Evolutionary conservation across 2,329 filamentous ascomycete genomes (phyloP).

Genomic region (Atkinsonella texensis): DNA sequence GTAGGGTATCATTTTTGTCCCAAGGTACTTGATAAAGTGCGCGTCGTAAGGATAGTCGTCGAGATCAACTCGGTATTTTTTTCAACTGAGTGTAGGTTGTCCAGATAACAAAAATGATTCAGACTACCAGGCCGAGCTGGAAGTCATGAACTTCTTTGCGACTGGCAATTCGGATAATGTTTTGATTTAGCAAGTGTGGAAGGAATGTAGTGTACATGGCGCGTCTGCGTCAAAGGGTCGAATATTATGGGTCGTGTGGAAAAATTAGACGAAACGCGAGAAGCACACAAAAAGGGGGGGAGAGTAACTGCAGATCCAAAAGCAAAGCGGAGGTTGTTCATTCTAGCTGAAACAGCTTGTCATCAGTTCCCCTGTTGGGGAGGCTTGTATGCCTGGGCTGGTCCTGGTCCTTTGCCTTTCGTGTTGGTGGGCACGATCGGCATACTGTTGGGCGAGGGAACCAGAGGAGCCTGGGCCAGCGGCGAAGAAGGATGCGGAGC

Average conservation of each 20-base stretch:
- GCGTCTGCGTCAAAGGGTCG: slow-evolving; percentile 16
- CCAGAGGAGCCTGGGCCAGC: slow-evolving; percentile 20
- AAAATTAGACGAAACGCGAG: no score
- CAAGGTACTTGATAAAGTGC: no score
- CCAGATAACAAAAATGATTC: neutral
- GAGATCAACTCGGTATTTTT: slow-evolving; percentile 16
- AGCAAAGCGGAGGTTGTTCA: slow-evolving; percentile 12
- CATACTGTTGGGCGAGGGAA: slow-evolving; percentile 9
- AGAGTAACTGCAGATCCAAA: slow-evolving; percentile 12
- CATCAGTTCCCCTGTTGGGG: neutral
- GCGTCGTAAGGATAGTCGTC: slow-evolving; percentile 18
- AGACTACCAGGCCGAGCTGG: neutral
- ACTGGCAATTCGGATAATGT: neutral
- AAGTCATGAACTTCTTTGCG: neutral
- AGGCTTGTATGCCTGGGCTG: neutral
- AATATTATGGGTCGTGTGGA: no score
- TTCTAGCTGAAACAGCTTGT: slow-evolving; percentile 9
- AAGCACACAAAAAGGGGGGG: no score
- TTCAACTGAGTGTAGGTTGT: neutral
- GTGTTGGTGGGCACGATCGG: neutral
- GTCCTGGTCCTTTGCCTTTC: slow-evolving; percentile 23
- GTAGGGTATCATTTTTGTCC: slow-evolving; percentile 10
- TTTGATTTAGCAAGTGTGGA: slow-evolving; percentile 22
- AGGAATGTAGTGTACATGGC: slow-evolving; percentile 26
- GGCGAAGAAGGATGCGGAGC: slow-evolving; percentile 23